These are phyloP conservation scores for Penicillium waksmanii DNA, from an alignment of 495 filamentous ascomycete genomes.

Conservation along the genomic window DNA sequence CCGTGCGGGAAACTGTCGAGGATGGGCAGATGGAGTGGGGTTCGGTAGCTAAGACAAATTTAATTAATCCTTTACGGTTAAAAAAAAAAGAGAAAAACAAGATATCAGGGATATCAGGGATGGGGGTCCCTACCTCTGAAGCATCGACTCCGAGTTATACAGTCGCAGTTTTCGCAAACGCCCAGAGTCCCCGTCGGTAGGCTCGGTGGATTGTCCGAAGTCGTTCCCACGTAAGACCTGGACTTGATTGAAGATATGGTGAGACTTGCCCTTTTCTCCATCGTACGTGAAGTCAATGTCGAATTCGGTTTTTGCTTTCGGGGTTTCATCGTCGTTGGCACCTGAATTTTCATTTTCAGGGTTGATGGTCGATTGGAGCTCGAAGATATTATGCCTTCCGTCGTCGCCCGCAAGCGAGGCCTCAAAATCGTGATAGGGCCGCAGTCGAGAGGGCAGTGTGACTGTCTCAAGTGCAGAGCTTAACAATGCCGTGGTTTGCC, in stretches of 20 bases:
- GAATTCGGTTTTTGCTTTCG: constrained; percentile 41
- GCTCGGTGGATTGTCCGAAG: constrained; percentile 39
- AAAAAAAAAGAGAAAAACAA: constrained; percentile 17
- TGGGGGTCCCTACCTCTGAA: constrained; percentile 59
- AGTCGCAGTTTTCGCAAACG: constrained; percentile 38
- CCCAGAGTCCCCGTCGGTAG: constrained; percentile 34
- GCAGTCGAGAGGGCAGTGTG: constrained; percentile 76
- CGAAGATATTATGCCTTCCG: constrained; percentile 79
- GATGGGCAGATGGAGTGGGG: constrained; percentile 69
- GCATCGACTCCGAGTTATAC: constrained; percentile 51
- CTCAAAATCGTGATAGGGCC: constrained; percentile 63
- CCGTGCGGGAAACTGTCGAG: constrained; percentile 78
- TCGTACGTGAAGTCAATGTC: constrained; percentile 64
- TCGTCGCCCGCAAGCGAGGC: constrained; percentile 70
- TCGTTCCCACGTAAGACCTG: constrained; percentile 48
- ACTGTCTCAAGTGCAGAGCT: constrained; percentile 78
- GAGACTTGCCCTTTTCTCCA: constrained; percentile 38
- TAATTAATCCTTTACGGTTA: not conserved
- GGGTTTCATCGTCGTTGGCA: constrained; percentile 16
- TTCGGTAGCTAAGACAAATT: constrained; percentile 52
- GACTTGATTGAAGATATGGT: constrained; percentile 67
- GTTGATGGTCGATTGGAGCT: constrained; percentile 61
- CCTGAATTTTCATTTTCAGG: constrained; percentile 13
- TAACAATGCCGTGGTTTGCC: constrained; percentile 82
- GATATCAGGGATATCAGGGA: not conserved